A percentile compares a stretch with the other conserved stretches of the same genome.
These are phyloP conservation scores for Saccharomycopsis hybrid DNA, from an alignment of 1,139 yeast genomes.

Conservation along the genomic window DNA sequence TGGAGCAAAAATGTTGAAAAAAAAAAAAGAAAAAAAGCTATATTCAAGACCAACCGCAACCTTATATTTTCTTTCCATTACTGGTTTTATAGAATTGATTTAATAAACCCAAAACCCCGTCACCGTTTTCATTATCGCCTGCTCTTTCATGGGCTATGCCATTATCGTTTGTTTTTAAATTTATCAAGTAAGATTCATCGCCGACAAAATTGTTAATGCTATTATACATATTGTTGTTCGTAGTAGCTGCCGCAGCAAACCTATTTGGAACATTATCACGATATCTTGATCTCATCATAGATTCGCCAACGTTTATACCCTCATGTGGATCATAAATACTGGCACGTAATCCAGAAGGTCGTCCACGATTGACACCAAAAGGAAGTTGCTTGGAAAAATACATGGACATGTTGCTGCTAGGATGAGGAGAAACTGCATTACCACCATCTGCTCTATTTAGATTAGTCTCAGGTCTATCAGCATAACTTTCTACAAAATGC, in stretches of 20 bases:
- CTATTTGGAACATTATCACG: background rate
- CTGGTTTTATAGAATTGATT: slow-evolving; percentile 64
- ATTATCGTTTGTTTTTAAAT: slow-evolving; percentile 3
- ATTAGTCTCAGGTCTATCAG: slow-evolving; percentile 31
- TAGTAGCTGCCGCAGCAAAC: slow-evolving; percentile 1
- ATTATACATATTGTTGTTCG: slow-evolving; percentile 29
- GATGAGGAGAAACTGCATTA: background rate
- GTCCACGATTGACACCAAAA: slow-evolving; percentile 4
- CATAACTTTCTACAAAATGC: slow-evolving; percentile 81
- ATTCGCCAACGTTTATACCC: background rate
- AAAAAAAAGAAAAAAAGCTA: too few relatives aligned
- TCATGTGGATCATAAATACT: background rate
- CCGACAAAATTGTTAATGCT: slow-evolving; percentile 27
- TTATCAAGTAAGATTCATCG: slow-evolving; percentile 24
- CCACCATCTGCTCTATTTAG: background rate
- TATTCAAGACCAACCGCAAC: too few relatives aligned
- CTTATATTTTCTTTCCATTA: background rate
- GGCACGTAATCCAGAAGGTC: background rate
- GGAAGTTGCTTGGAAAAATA: slow-evolving; percentile 17
- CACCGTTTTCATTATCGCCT: slow-evolving; percentile 34
- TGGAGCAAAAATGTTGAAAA: too few relatives aligned
- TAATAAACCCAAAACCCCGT: slow-evolving; percentile 77
- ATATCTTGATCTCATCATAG: slow-evolving; percentile 1
- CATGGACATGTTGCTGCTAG: slow-evolving; percentile 7
- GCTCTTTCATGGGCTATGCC: slow-evolving; percentile 20